Evolutionary conservation across 176 grass and related monocot species (phyloP).

Genomic region (Rhynchospora tenuis): DNA sequence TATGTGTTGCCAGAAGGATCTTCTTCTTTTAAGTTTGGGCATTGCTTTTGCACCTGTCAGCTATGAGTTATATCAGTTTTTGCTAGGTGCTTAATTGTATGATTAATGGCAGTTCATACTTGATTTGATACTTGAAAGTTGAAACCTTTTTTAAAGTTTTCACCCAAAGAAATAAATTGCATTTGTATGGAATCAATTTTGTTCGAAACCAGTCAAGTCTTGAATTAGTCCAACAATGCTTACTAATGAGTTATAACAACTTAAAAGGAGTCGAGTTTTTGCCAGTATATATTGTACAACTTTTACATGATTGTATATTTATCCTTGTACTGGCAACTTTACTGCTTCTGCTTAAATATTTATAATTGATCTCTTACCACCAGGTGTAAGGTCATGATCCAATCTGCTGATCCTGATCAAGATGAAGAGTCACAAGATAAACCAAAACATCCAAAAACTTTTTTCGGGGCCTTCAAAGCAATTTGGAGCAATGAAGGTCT

Average conservation of each 20-base stretch:
- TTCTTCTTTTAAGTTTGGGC: neutral
- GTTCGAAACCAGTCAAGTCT: neutral
- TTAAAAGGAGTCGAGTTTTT: neutral
- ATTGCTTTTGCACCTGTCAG: neutral
- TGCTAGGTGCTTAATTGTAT: constrained; percentile 1
- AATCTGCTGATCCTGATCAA: constrained; percentile 51
- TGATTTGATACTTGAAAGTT: neutral
- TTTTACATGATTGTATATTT: no score
- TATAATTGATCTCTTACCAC: constrained; percentile 4
- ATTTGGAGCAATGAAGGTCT: constrained; percentile 93
- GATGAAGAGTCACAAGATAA: constrained; percentile 33
- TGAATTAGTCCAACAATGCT: neutral
- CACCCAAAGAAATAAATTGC: neutral
- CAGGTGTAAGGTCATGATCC: constrained; percentile 99
- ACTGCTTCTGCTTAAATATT: neutral
- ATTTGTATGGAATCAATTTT: neutral
- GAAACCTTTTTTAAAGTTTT: no score
- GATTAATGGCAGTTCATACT: neutral
- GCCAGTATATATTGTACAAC: neutral
- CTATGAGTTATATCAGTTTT: neutral
- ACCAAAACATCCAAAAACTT: constrained; percentile 57
- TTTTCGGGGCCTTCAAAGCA: constrained; percentile 58
- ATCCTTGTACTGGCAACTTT: neutral
- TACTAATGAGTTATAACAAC: neutral
- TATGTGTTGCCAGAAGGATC: constrained; percentile 5